Evolutionary conservation across 2,329 filamentous ascomycete genomes (phyloP).

Genomic region (Penicillium sp.): DNA sequence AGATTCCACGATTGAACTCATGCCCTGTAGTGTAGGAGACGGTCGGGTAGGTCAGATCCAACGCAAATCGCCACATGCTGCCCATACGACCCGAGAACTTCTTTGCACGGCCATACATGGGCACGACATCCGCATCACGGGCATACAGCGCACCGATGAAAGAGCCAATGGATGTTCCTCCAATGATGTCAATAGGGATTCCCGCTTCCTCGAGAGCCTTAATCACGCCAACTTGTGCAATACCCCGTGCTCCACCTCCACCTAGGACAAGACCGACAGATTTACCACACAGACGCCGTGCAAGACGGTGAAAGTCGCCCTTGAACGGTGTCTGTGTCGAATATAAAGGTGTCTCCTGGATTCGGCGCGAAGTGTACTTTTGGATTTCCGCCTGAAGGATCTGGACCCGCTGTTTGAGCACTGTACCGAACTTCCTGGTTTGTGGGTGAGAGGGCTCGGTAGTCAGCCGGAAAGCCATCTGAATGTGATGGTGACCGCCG

Average conservation of each 20-base stretch:
- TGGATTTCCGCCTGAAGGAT: constrained; percentile 95
- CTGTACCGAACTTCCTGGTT: constrained; percentile 72
- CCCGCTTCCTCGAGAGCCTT: constrained; percentile 91
- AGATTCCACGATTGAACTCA: constrained; percentile 97
- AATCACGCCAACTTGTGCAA: constrained; percentile 90
- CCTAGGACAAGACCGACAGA: constrained; percentile 91
- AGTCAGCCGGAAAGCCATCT: constrained; percentile 80
- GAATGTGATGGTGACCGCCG: constrained; percentile 92
- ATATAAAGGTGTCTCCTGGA: constrained; percentile 84
- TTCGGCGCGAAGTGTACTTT: constrained; percentile 90
- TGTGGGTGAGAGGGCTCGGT: constrained; percentile 69
- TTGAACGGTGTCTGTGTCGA: constrained; percentile 90
- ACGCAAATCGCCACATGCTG: constrained; percentile 95
- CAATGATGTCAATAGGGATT: constrained; percentile 90
- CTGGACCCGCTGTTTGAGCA: constrained; percentile 86
- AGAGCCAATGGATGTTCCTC: constrained; percentile 90
- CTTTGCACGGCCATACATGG: constrained; percentile 93
- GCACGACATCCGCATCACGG: constrained; percentile 90
- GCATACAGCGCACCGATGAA: constrained; percentile 96
- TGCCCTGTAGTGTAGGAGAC: constrained; percentile 97
- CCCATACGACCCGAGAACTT: constrained; percentile 98
- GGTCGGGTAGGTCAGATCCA: constrained; percentile 93
- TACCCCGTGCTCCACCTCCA: constrained; percentile 85
- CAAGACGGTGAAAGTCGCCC: constrained; percentile 90
- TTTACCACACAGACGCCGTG: constrained; percentile 82